A percentile compares a stretch with the other conserved stretches of the same genome.
phyloP scores from a whole-genome alignment of 352 stramenopile genomes.

The Pythium biforme region DNA sequence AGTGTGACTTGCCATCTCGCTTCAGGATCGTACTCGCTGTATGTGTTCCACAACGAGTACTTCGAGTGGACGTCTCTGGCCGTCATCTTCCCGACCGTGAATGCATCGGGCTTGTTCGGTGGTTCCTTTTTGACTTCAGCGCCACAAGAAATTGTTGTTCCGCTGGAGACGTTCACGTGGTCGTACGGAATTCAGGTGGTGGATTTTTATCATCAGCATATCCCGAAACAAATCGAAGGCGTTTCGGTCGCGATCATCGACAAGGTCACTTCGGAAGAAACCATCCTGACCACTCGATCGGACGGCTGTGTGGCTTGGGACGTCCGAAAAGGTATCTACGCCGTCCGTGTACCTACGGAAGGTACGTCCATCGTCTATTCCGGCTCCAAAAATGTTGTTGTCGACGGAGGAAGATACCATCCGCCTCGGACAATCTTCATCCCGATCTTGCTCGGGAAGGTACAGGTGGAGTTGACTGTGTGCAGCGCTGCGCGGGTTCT shows the following conservation, averaged over 20 bases:
- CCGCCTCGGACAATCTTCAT: conserved; percentile 48
- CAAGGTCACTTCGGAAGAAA: conserved; percentile 51
- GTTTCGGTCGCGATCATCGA: conserved; percentile 58
- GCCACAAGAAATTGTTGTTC: conserved; percentile 53
- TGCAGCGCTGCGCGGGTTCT: background rate
- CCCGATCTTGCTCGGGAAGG: conserved; percentile 56
- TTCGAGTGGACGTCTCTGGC: conserved; percentile 70
- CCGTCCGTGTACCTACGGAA: conserved; percentile 47
- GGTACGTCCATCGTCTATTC: conserved; percentile 70
- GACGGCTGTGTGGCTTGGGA: conserved; percentile 51
- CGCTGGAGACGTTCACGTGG: conserved; percentile 60
- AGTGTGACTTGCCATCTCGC: conserved; percentile 37
- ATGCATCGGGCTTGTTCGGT: conserved; percentile 38
- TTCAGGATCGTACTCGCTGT: conserved; percentile 64
- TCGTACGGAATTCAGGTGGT: conserved; percentile 61
- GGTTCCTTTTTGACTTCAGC: conserved; percentile 28
- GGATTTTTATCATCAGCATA: conserved; percentile 64
- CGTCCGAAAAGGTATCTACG: conserved; percentile 57
- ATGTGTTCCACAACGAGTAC: conserved; percentile 69
- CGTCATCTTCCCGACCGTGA: conserved; percentile 54
- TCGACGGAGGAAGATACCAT: conserved; percentile 56
- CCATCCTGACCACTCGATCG: conserved; percentile 39
- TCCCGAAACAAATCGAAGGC: conserved; percentile 32
- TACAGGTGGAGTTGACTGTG: conserved; percentile 32
- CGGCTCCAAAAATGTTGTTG: conserved; percentile 61